Base-by-base conservation (phyloP, 129 eudicot genomes). In the Calendula officinalis region DNA sequence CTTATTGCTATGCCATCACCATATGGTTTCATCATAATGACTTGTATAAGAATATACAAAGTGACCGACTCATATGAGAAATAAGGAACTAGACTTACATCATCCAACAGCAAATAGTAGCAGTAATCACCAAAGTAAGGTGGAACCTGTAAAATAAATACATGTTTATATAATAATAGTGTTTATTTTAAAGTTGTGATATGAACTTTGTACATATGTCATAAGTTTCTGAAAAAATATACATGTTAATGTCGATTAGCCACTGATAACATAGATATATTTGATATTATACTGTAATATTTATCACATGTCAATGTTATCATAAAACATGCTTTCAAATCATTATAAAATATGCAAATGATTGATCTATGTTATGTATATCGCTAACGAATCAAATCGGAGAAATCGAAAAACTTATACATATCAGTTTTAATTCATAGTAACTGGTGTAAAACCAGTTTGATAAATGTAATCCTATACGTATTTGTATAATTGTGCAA, bases 51-150 rank as follows among this genome's bases (percentile, higher is more conserved):
- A 44, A 68, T 48, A n/a, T n/a, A 22, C 30, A 22, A 22, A 22
- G 30, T 22, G 30, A 22, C 30, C 2, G 30, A 22, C 30, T 22
- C 30, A 2, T 22, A 22, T 22, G 37, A 32, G 37, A 45, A 56
- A 38, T 14, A 51, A 40, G 60, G 58, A 37, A 45, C n/a, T 46
- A 66, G 68, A 75, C 97, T 92, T 88, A 92, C 98, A 92, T 92
- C 98, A 92, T 85, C 98, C 98, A 92, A 64, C 96, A 88, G 69
- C 98, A 92, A 42, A 92, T 81, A 16, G 95, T 85, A 44, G 98
- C 98, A 15, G 98, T 92, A 64, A 81, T 79, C 64, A 92, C 75
- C 95, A 92, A 62, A 50, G 98, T 92, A 27, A 88, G 66, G 81
- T 92, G 96, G 48, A 92, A 69, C 91, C 98, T 88, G 88, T 68